A percentile compares a stretch with the other conserved stretches of the same genome.
Evolutionary conservation across 768 basidiomycete species (phyloP).

Genomic region (Lentinula raphanica): DNA sequence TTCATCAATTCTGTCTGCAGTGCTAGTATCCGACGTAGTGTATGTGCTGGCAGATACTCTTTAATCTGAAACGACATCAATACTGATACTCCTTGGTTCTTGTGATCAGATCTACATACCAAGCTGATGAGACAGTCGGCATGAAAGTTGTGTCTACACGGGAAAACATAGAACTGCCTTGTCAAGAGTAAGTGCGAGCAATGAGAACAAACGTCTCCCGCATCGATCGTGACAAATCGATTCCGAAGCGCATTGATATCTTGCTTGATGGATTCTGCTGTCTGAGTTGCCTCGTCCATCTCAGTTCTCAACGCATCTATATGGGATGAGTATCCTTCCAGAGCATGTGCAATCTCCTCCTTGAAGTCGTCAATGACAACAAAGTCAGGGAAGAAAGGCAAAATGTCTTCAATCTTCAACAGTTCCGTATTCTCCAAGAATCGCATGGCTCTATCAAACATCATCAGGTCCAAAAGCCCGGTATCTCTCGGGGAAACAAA

Average conservation of each 20-base stretch:
- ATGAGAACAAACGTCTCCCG: conserved; percentile 78
- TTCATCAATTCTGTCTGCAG: conserved; percentile 83
- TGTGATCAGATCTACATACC: conserved; percentile 47
- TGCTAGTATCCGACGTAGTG: conserved; percentile 78
- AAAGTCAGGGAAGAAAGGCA: conserved; percentile 99
- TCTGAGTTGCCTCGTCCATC: conserved; percentile 93
- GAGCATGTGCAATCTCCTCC: conserved; percentile 92
- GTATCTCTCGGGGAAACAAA: conserved; percentile 14
- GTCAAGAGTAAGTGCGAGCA: conserved; percentile 75
- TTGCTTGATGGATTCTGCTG: conserved; percentile 88
- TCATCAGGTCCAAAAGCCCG: background rate
- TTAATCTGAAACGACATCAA: conserved; percentile 59
- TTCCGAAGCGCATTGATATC: conserved; percentile 82
- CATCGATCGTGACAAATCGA: conserved; percentile 89
- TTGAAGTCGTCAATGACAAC: conserved; percentile 99
- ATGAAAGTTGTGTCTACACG: conserved; percentile 96
- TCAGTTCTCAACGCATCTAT: conserved; percentile 87
- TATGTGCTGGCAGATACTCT: conserved; percentile 78
- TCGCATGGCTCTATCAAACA: conserved; percentile 75
- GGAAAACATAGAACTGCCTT: conserved; percentile 97
- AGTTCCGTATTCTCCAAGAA: conserved; percentile 93
- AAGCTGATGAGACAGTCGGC: conserved; percentile 93
- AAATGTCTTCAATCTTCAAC: conserved; percentile 96
- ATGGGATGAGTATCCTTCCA: conserved; percentile 90
- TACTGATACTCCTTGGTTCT: conserved; percentile 6